Base-by-base conservation (phyloP, 345 rosid species). In the Linum lewisii region DNA sequence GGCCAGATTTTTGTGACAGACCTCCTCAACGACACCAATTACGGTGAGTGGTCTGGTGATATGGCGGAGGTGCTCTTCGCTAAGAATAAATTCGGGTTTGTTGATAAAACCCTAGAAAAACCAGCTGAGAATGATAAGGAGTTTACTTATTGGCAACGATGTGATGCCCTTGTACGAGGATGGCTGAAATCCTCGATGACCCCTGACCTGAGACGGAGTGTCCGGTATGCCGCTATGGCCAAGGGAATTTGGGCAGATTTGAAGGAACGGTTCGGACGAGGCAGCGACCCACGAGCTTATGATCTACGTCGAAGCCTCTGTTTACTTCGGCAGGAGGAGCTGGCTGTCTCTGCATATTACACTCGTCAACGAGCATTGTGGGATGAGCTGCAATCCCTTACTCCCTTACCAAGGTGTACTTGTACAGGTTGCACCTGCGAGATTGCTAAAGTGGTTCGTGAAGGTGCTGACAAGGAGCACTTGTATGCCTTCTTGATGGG, bases 401-500 rank as follows among this genome's bases (percentile, higher is more conserved):
- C 45, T 38, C 45, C 45, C 8, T 1, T 2, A 26, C 32, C 2
- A 9, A 2, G 6, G 6, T 26, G 32, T 26, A 26, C 45, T 2
- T 14, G 45, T 9, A 7, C 1, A 1, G 16, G 16, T 38, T 4
- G 61, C 1, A 34, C 9, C 49, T 2, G 36, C 14, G 1, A 37
- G 13, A 26, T 18, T 16, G 11, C 1, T 1, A 1, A 32, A 34
- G 23, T 0, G 29, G 11, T 34, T 23, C 15, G 21, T 11, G 5
- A 1, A 1, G 32, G 8, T n/a, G 20, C 20, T 22, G 23, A 4
- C 11, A 8, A 0, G n/a, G 24, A 19, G 21, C 36, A 8, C 15
- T 21, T 4, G 22, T 58, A 14, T n/a, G 47, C 11, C 5, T 52
- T 57, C 21, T 24, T 72, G 0, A 63, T 68, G 51, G 60, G 69